Base-by-base conservation (phyloP, 345 rosid genomes). In the Eucalyptus shirleyi region DNA sequence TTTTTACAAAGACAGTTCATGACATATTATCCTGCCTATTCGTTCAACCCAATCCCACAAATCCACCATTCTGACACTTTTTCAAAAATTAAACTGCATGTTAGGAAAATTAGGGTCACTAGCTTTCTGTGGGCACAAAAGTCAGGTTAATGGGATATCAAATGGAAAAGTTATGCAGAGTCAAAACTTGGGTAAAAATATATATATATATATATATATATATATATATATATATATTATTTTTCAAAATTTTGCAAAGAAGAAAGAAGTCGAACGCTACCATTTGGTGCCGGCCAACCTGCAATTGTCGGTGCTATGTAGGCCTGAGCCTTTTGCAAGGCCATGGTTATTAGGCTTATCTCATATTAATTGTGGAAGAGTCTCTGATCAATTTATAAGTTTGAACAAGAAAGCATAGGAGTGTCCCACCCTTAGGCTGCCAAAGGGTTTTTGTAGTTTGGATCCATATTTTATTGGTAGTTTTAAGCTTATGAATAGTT, bases 401-500 rank as follows among this genome's bases (percentile, higher is more conserved):
- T 0, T 53, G 59, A 53, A 53, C 26, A 53, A 53, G 56, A 51
- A 51, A 0, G 26, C 59, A 21, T 53, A 11, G 0, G 59, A 19
- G 59, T 53, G 26, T 8, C 59, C 26, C 2, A 0, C 59, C 59
- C 59, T 21, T 0, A 4, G 11, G 5, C 11, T 0, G 5, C 26
- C 59, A 53, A 53, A 53, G 59, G 59, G 59, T 19, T 19, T 53
- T 53, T 53, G 56, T 53, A 19, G 59, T 19, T 19, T 53, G 11
- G 1, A 53, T 53, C 26, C 2, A 1, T 53, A 19, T 2, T 53
- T 53, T 53, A 53, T 53, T 53, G 1, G 0, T 53, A 53, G 11
- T 53, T 53, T 53, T 53, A 53, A 53, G 26, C 5, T 53, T 53
- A 53, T 53, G 59, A 21, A 53, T 21, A 53, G 59, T 53, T 53